A percentile compares a stretch with the other conserved stretches of the same genome.
Conservation (phyloP, 2,329 filamentous ascomycete species). For the Madurella mycetomatis region DNA sequence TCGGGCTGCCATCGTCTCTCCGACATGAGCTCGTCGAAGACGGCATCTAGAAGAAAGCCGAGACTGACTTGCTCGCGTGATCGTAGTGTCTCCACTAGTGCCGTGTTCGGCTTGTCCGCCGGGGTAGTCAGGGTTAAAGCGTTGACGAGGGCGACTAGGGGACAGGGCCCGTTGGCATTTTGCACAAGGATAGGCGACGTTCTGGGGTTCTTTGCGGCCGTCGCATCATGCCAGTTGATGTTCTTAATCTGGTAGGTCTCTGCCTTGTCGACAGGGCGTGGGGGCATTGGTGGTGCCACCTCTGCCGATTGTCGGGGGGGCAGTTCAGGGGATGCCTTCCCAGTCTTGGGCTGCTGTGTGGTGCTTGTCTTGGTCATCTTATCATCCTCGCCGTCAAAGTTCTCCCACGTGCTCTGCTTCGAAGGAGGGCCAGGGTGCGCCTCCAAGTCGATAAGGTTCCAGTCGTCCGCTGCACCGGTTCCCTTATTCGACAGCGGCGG, state of each 20-base stretch:
- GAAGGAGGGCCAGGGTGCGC: conserved; percentile 31
- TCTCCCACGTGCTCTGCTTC: conserved; percentile 37
- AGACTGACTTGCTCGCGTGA: conserved; percentile 85
- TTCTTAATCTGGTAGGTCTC: conserved; percentile 95
- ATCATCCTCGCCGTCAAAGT: conserved; percentile 30
- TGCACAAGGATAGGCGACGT: conserved; percentile 87
- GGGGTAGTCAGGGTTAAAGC: conserved; percentile 81
- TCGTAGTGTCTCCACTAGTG: conserved; percentile 70
- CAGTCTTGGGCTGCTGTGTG: conserved; percentile 2
- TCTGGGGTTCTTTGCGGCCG: conserved; percentile 56
- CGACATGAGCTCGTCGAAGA: conserved; percentile 91
- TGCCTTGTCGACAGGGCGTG: conserved; percentile 42
- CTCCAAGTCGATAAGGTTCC: conserved; percentile 49
- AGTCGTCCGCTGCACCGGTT: conserved; percentile 35
- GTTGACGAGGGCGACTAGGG: conserved; percentile 87
- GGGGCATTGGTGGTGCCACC: conserved; percentile 30
- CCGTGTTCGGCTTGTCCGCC: conserved; percentile 55
- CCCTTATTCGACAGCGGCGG: conserved; percentile 17
- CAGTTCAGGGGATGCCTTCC: conserved; percentile 11
- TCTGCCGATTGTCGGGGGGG: conserved; percentile 17
- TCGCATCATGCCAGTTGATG: conserved; percentile 74
- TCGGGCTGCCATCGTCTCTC: conserved; percentile 60
- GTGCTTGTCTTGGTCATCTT: conserved; percentile 19
- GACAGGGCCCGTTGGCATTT: conserved; percentile 92
- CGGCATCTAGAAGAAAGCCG: conserved; percentile 76